phyloP scores from a whole-genome alignment of 1,139 yeast species.

The Pichia sp. region DNA sequence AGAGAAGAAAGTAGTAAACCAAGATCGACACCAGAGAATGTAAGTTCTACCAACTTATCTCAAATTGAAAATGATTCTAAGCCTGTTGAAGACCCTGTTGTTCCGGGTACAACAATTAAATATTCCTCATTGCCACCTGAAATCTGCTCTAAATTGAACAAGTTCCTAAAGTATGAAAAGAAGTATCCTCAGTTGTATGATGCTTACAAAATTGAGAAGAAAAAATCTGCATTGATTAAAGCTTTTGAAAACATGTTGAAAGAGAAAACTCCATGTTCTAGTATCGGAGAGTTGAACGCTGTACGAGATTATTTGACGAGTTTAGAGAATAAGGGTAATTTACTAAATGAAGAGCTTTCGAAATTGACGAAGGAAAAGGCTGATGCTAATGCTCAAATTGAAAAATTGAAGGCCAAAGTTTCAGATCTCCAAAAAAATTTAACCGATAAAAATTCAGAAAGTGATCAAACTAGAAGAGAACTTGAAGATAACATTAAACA shows the following conservation, averaged over 20 bases:
- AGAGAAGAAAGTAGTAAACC: background rate
- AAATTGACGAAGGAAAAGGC: conserved; percentile 20
- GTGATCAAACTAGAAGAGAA: conserved; percentile 6
- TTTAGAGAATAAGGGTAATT: conserved; percentile 50
- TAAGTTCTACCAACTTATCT: background rate
- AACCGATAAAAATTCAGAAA: conserved; percentile 17
- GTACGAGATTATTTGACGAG: conserved; percentile 66
- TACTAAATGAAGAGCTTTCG: conserved; percentile 43
- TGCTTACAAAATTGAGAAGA: conserved; percentile 78
- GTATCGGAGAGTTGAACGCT: conserved; percentile 62
- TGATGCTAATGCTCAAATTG: conserved; percentile 19
- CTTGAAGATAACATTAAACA: conserved; percentile 10
- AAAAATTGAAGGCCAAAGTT: conserved; percentile 15
- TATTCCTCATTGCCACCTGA: conserved; percentile 32
- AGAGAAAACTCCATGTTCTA: conserved; percentile 75
- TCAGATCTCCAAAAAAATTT: conserved; percentile 18
- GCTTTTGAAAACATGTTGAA: conserved; percentile 63
- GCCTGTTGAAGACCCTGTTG: background rate
- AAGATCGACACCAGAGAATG: no score
- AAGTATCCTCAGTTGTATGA: conserved; percentile 76
- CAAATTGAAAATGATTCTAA: background rate
- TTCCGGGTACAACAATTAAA: conserved; percentile 29
- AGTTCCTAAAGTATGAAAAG: conserved; percentile 81
- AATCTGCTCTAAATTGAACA: conserved; percentile 52
- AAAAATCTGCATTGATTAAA: conserved; percentile 53